Conservation (phyloP, 495 filamentous ascomycete genomes). For the Aspergillus diversus region DNA sequence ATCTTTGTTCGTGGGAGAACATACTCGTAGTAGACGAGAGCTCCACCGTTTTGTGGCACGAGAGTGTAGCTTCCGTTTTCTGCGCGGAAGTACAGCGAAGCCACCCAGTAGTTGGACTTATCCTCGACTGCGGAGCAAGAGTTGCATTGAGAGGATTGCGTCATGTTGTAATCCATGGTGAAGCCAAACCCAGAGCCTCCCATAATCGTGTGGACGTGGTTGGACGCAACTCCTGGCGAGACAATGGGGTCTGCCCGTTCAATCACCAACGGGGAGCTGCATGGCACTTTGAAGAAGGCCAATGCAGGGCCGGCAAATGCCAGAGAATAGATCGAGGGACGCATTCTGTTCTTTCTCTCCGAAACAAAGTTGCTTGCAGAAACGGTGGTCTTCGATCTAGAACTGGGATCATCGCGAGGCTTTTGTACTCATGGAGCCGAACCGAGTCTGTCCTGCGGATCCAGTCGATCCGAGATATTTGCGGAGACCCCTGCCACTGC, state of each 20-base stretch:
- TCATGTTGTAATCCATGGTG: slow-evolving; percentile 59
- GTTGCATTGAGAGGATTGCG: slow-evolving; percentile 65
- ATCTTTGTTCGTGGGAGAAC: background rate
- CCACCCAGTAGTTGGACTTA: slow-evolving; percentile 79
- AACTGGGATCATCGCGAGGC: too few relatives aligned
- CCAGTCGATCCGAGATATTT: too few relatives aligned
- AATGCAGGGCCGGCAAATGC: background rate
- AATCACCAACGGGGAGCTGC: slow-evolving; percentile 4
- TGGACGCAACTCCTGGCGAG: slow-evolving; percentile 55
- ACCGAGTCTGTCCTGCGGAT: too few relatives aligned
- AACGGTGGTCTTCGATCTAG: too few relatives aligned
- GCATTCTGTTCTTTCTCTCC: too few relatives aligned
- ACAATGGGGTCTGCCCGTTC: slow-evolving; percentile 66
- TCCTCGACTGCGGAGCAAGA: slow-evolving; percentile 68
- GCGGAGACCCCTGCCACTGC: too few relatives aligned
- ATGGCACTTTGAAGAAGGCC: slow-evolving; percentile 11
- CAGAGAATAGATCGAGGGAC: too few relatives aligned
- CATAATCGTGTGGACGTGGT: slow-evolving; percentile 74
- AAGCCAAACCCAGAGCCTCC: slow-evolving; percentile 76
- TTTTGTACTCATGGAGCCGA: too few relatives aligned
- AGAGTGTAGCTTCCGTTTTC: slow-evolving; percentile 66
- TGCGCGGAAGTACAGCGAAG: slow-evolving; percentile 67
- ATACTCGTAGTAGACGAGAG: slow-evolving; percentile 51
- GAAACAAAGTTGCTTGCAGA: too few relatives aligned
- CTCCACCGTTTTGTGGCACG: slow-evolving; percentile 51